Base-by-base conservation (phyloP, 139 green algal genomes). In the Edaphochlamys debaryana region DNA sequence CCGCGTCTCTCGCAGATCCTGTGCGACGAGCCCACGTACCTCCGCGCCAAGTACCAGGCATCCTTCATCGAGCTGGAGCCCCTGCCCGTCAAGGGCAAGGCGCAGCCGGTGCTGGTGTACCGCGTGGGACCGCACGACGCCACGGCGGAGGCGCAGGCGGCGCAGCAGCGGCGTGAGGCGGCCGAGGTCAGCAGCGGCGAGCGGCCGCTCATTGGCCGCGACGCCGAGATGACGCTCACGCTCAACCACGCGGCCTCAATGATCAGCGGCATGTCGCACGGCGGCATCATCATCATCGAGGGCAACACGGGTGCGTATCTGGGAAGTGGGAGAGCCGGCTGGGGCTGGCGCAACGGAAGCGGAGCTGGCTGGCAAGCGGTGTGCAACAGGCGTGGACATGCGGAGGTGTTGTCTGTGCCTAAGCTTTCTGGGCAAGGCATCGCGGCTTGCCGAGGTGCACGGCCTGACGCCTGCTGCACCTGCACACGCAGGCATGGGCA, bases 11-110 rank as follows among this genome's bases (percentile, higher is more conserved):
- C 42, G 41, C 77, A 88, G n/a, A 89, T 96, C 30, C 90, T 96
- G 67, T 97, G 93, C 85, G 93, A 96, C 80, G 77, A 88, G 45
- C 84, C 87, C 64, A 96, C 93, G 20, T 80, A 91, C 79, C 66
- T 84, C 25, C 67, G 89, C 69, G 92, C 92, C 34, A 92, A 90
- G 78, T 76, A 86, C 72, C 89, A 86, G 68, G 86, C 88, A 11
- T 84, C 63, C 30, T 90, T 89, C 52, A 32, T 69, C 22, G 86
- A 87, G 72, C 79, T 94, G 36, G 90, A 92, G 48, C 71, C 85
- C 27, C 42, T 94, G 66, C 71, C 77, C n/a, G 87, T 94, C 67
- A 95, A 95, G 83, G 90, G 92, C 52, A 92, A 91, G 75, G 82
- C 78, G 27, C 48, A 68, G 89, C 77, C 36, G 69, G 89, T 68